Base-by-base conservation (phyloP, 1,139 yeast species). In the Taphrina populina region DNA sequence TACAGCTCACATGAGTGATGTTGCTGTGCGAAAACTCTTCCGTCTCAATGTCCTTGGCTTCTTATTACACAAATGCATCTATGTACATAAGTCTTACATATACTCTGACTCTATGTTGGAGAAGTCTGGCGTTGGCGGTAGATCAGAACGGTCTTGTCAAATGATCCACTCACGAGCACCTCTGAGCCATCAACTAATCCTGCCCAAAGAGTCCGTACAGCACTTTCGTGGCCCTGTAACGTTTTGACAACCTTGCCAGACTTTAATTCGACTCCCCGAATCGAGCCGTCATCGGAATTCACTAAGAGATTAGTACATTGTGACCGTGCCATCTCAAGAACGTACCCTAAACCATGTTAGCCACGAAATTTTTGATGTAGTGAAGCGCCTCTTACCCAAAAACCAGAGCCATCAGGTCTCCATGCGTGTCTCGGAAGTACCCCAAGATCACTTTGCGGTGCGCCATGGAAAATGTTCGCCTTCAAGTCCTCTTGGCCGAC, bases 221-320 rank as follows among this genome's bases (percentile, higher is more conserved):
- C 59, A 10, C 61, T 60, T 4, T 56, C 51, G 29, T 60, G 62
- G 33, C 60, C 60, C 30, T 57, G 56, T 20, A 64, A 44, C 20
- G 62, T 62, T 2, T 58, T 60, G 7, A 60, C 61, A 15, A 64
- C 61, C 4, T 56, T 59, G 7, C 66, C 66, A 17, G 63, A 55
- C 15, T 60, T 61, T 6, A 59, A 47, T 33, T 63, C 66, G 13
- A 64, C 54, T 10, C 65, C 92, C 52, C 87, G 66, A 13, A 83
- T 67, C 0, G 71, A 60, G 0, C 94, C 95, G 62, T 81, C 87
- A 63, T 84, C 94, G 6, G 88, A 83, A 47, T 80, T 74, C 0
- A 49, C 44, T 6, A 29, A 13, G 6, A 2, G 1, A 15, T 37
- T 23, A 37, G 43, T 17, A 5, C 5, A 4, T 13, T 10, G 13